Base-by-base conservation (phyloP, 169 alveolate genomes). In the Hepatocystis sp. region DNA sequence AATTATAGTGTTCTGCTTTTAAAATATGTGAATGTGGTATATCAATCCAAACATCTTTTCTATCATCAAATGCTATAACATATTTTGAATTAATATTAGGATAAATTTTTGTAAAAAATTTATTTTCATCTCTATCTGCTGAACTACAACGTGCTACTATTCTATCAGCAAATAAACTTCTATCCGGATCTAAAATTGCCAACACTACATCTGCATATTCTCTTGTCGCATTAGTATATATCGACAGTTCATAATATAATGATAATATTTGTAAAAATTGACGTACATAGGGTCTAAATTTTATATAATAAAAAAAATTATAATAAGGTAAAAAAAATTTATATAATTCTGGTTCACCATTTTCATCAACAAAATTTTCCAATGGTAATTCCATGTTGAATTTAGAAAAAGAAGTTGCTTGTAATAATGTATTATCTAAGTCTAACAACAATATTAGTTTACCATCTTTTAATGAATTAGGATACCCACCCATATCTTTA, bases 131-230 rank as follows among this genome's bases (percentile, higher is more conserved):
- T 47, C 96, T 88, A 49, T 94, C 97, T 49, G 91, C 94, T 4
- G 88, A 94, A 81, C 92, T 93, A 28, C 93, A 92, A 60, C 97
- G 76, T n/a, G 97, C 97, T 19, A 94, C 96, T 4, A 94, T 94
- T 46, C 98, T 84, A 68, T 95, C 97, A 51, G 95, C 95, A 88
- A 96, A 95, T 2, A 93, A 84, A 27, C 94, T 91, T 85, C 98
- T 86, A 84, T 95, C 96, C 0, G 98, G 98, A 86, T 96, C 98
- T 53, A 96, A 63, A 10, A 96, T 96, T 13, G 98, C 93, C 30
- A 95, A 91, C 17, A 96, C 98, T 11, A 95, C 96, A 90, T 96
- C 98, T 8, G 98, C 98, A 60, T 96, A 96, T 78, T 95, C 98
- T 90, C 95, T 95, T 8, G 98, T 95, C 28, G 98, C 98, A 84